Conservation (phyloP, 2,329 filamentous ascomycete genomes). For the Talaromyces sp. region DNA sequence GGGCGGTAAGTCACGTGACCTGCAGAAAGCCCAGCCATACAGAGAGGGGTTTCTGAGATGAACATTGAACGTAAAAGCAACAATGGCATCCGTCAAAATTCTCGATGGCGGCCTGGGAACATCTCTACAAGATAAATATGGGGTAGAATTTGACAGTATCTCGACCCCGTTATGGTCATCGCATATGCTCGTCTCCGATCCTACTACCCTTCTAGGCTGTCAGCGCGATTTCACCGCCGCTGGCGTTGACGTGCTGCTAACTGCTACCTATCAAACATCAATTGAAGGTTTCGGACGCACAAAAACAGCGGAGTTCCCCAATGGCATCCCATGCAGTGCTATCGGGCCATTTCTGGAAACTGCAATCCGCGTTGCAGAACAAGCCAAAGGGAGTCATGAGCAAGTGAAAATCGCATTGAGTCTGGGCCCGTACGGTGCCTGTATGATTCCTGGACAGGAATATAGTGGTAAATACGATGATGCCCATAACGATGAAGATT, state of each 20-base stretch:
- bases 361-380: background rate
- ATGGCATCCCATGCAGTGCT: background rate
- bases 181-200: conserved; percentile 59
- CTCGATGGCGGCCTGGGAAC: conserved; percentile 69
- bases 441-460: conserved; percentile 64
- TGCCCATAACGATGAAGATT: conserved; percentile 44
- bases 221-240: conserved; percentile 57
- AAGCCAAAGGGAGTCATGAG: background rate
- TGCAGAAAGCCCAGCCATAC: background rate
- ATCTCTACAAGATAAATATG: conserved; percentile 55
- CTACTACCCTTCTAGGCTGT: conserved; percentile 53
- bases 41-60: background rate
- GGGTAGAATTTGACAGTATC: conserved; percentile 44
- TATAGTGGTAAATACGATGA: conserved; percentile 63
- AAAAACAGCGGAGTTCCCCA: conserved; percentile 28
- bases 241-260: conserved; percentile 63
- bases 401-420: conserved; percentile 50
- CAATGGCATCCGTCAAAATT: conserved; percentile 31
- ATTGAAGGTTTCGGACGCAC: conserved; percentile 57
- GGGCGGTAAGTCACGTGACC: background rate
- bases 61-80: background rate
- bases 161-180: conserved; percentile 66
- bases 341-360: background rate
- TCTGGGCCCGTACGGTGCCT: conserved; percentile 66
- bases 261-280: conserved; percentile 67